Evolutionary conservation across 768 basidiomycete species (phyloP).

Genomic region (Gelatoporia subvermispora): DNA sequence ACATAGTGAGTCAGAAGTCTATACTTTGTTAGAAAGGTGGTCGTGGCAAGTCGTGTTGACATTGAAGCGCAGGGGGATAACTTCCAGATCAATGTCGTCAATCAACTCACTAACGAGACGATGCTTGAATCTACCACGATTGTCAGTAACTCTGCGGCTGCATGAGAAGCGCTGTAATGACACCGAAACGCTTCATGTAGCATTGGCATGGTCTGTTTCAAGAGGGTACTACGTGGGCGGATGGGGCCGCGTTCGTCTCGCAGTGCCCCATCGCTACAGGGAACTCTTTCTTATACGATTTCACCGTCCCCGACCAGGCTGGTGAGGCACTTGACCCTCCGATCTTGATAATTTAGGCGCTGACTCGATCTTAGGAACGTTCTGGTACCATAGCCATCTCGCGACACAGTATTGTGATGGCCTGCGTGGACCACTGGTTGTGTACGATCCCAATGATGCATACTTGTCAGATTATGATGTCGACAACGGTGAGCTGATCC

Average conservation of each 20-base stretch:
- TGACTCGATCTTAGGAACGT: conserved; percentile 19
- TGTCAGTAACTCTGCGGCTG: conserved; percentile 19
- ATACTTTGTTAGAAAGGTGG: too few relatives aligned
- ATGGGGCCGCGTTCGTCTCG: conserved; percentile 44
- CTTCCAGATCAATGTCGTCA: conserved; percentile 34
- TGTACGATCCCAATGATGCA: conserved; percentile 29
- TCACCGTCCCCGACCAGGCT: conserved; percentile 22
- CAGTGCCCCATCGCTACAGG: conserved; percentile 31
- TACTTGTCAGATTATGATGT: conserved; percentile 25
- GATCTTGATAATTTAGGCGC: background rate
- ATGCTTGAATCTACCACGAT: conserved; percentile 33
- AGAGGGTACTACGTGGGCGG: conserved; percentile 35
- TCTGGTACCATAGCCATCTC: conserved; percentile 41
- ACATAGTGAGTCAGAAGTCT: conserved; percentile 28
- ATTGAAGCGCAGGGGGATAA: conserved; percentile 20
- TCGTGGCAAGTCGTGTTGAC: background rate
- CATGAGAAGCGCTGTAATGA: background rate
- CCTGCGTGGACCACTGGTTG: conserved; percentile 32
- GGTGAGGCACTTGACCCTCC: conserved; percentile 8
- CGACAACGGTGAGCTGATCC: conserved; percentile 21
- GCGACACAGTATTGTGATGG: conserved; percentile 39
- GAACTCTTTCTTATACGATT: conserved; percentile 36
- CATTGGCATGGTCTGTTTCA: conserved; percentile 48
- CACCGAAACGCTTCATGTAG: conserved; percentile 1
- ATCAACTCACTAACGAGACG: conserved; percentile 25